phyloP scores from a whole-genome alignment of 2,329 filamentous ascomycete species.

The Scedosporium dehoogii region DNA sequence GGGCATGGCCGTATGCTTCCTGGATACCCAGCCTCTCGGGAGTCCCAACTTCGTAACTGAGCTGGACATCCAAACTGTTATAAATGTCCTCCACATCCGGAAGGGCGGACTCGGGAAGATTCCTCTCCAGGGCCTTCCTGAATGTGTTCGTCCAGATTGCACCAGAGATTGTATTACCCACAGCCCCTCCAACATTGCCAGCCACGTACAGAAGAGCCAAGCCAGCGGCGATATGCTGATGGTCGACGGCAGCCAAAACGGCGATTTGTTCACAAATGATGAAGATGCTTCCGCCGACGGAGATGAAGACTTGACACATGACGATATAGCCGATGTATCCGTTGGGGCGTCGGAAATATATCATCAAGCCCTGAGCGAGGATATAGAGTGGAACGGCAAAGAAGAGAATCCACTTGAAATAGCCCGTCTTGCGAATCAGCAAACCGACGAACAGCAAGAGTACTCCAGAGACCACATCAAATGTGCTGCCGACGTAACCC shows the following conservation, averaged over 20 bases:
- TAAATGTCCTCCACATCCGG: conserved; percentile 38
- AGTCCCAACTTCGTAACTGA: conserved; percentile 35
- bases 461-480: conserved; percentile 38
- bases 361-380: conserved; percentile 32
- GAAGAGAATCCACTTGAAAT: conserved; percentile 37
- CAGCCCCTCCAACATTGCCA: conserved; percentile 47
- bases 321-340: conserved; percentile 36
- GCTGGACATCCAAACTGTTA: conserved; percentile 38
- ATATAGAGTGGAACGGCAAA: conserved; percentile 42
- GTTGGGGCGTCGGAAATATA: conserved; percentile 25
- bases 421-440: conserved; percentile 32
- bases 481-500: conserved; percentile 32
- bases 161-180: conserved; percentile 49
- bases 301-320: conserved; percentile 45
- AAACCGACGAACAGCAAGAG: conserved; percentile 36
- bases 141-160: conserved; percentile 57
- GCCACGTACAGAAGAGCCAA: conserved; percentile 51
- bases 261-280: conserved; percentile 52
- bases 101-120: conserved; percentile 33
- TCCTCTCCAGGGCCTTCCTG: conserved; percentile 33
- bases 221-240: conserved; percentile 51
- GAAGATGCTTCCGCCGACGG: conserved; percentile 47
- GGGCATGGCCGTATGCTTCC: conserved; percentile 43
- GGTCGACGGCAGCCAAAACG: conserved; percentile 48
- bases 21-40: conserved; percentile 43